Percentiles rank a stretch among this genome's conserved stretches.
phyloP scores from a whole-genome alignment of 1,284 basidiomycete species.

The Uromyces viciae-fabae region DNA sequence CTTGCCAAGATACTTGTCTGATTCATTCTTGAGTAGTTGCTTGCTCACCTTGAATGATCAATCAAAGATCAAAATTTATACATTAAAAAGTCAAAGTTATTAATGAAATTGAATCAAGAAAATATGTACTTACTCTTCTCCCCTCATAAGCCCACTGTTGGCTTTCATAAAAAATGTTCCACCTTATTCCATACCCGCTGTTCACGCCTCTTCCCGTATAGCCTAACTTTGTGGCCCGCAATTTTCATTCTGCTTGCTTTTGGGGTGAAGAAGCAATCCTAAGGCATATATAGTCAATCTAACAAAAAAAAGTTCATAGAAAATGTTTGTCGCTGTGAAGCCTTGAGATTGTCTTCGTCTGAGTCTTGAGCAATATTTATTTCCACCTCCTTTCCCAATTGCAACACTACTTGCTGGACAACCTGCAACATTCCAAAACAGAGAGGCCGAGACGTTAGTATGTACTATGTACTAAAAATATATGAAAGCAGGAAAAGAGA shows the following conservation, averaged over 20 bases:
- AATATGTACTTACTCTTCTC: not conserved
- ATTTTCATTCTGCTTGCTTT: not conserved
- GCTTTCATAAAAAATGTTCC: not conserved
- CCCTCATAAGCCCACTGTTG: not conserved
- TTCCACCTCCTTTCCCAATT: no score
- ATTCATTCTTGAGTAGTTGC: not conserved
- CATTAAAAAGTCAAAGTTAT: not conserved
- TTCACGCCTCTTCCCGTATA: not conserved
- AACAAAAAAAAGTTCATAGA: not conserved
- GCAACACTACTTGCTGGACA: no score
- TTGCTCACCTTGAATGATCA: not conserved
- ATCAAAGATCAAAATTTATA: not conserved
- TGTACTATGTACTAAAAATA: no score
- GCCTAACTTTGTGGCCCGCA: not conserved
- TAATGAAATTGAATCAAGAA: no score
- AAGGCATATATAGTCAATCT: slow-evolving; percentile 1
- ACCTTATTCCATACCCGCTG: not conserved
- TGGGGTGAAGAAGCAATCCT: not conserved
- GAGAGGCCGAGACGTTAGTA: no score
- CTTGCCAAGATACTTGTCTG: not conserved
- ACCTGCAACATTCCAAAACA: no score
- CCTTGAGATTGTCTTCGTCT: no score
- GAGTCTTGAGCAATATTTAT: no score
- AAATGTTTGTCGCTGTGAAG: no score
- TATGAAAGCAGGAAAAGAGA: no score